Percentiles rank a stretch among this genome's conserved stretches.
Evolutionary conservation across 148 eudicot genomes (phyloP).

Genomic region (Cornus kousa): DNA sequence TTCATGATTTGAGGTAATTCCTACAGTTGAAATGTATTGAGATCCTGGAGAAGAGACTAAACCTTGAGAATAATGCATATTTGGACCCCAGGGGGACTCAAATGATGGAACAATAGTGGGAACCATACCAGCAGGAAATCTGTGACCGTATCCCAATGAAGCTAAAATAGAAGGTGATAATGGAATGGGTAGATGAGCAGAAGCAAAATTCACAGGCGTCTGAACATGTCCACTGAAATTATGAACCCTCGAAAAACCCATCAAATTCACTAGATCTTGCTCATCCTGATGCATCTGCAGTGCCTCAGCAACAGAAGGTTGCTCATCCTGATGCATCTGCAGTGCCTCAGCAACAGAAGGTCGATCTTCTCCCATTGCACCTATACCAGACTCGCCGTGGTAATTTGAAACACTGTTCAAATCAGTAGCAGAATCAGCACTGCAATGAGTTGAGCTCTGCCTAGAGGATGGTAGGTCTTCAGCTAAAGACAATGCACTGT

Average conservation of each 20-base stretch:
- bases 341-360: conserved; percentile 25
- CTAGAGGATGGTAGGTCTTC: conserved; percentile 20
- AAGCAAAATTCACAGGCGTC: conserved; percentile 39
- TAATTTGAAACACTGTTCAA: conserved; percentile 20
- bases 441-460: conserved; percentile 18
- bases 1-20: conserved; percentile 23
- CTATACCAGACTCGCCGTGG: conserved; percentile 18
- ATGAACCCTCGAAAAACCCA: conserved; percentile 29
- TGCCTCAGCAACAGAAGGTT: conserved; percentile 25
- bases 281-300: conserved; percentile 31
- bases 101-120: conserved; percentile 19
- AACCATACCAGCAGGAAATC: conserved; percentile 25
- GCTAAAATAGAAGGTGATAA: conserved; percentile 32
- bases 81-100: conserved; percentile 26
- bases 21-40: conserved; percentile 22
- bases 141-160: conserved; percentile 26
- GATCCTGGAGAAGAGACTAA: conserved; percentile 27
- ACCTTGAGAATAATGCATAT: conserved; percentile 31
- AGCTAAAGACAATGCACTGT: conserved; percentile 9
- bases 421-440: conserved; percentile 14
- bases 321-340: too few species aligned
- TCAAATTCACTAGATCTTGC: conserved; percentile 33
- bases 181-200: conserved; percentile 35
- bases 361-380: conserved; percentile 19
- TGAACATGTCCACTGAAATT: conserved; percentile 30